These are phyloP conservation scores for Pyracantha coccinea DNA, from an alignment of 331 rosid genomes.

Conservation along the genomic window DNA sequence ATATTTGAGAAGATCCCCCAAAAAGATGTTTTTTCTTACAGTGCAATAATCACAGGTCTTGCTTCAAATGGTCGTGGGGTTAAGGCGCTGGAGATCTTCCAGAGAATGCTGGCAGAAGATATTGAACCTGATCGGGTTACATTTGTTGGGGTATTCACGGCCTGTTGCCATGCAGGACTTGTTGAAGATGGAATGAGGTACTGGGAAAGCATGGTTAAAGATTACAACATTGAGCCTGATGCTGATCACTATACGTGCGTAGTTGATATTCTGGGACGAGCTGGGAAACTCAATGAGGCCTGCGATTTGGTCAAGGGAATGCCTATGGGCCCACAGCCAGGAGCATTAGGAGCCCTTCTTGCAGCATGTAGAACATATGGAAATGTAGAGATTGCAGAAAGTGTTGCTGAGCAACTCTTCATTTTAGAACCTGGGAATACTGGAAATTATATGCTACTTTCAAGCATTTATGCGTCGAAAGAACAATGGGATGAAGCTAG, in stretches of 20 bases:
- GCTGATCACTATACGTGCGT: slow-evolving; percentile 11
- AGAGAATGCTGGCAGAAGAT: slow-evolving; percentile 13
- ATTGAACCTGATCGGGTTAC: slow-evolving; percentile 12
- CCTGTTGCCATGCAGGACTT: slow-evolving; percentile 16
- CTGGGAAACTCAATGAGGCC: slow-evolving; percentile 17
- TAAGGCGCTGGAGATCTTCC: slow-evolving; percentile 16
- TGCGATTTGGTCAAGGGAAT: slow-evolving; percentile 5
- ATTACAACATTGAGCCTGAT: slow-evolving; percentile 9
- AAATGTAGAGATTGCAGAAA: slow-evolving; percentile 14
- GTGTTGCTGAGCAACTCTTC: slow-evolving; percentile 14
- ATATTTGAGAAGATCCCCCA: slow-evolving; percentile 6
- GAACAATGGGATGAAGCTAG: slow-evolving; percentile 14
- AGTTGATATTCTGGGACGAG: slow-evolving; percentile 21
- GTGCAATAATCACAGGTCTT: slow-evolving; percentile 16
- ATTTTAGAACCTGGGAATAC: slow-evolving; percentile 15
- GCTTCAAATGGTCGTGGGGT: slow-evolving; percentile 22
- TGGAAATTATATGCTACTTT: slow-evolving; percentile 18
- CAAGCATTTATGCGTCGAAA: slow-evolving; percentile 7
- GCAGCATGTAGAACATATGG: slow-evolving; percentile 22
- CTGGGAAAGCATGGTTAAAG: slow-evolving; percentile 16
- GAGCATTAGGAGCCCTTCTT: slow-evolving; percentile 18
- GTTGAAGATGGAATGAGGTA: slow-evolving; percentile 14
- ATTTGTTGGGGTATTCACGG: slow-evolving; percentile 18
- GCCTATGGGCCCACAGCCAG: slow-evolving; percentile 20
- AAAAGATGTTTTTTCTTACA: slow-evolving; percentile 7